A percentile compares a stretch with the other conserved stretches of the same genome.
Conservation (phyloP, 1,284 basidiomycete genomes). For the Ceratorhiza oryzae-sativae region DNA sequence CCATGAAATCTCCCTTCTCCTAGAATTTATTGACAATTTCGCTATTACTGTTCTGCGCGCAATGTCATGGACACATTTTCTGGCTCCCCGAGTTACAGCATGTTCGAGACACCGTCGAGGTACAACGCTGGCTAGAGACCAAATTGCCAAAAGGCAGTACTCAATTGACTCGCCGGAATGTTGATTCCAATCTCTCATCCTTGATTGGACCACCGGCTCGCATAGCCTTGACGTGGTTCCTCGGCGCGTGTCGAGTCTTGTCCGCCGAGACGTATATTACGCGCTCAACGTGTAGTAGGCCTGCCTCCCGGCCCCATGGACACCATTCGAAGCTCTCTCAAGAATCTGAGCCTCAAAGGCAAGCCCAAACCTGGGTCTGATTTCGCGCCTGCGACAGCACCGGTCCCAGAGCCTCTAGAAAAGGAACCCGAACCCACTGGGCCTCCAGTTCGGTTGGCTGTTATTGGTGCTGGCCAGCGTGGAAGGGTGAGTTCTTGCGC, state of each 20-base stretch:
- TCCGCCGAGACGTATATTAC: not conserved
- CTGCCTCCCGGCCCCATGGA: not conserved
- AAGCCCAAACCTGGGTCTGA: not conserved
- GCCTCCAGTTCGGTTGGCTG: conserved; percentile 56
- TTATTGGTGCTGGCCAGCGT: conserved; percentile 82
- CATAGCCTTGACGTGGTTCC: conserved; percentile 9
- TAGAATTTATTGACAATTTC: too few relatives aligned
- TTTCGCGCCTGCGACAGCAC: not conserved
- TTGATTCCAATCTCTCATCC: not conserved
- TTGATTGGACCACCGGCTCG: not conserved
- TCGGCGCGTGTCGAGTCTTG: not conserved
- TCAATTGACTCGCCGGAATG: not conserved
- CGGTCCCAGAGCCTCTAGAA: not conserved
- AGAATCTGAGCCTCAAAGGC: conserved; percentile 1
- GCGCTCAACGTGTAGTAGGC: too few relatives aligned
- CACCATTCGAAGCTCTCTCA: conserved; percentile 25
- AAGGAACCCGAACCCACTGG: conserved; percentile 20
- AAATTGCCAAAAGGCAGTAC: too few relatives aligned
- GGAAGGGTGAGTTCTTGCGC: conserved; percentile 60
- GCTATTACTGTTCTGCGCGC: too few relatives aligned
- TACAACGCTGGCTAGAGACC: too few relatives aligned
- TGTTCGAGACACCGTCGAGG: too few relatives aligned
- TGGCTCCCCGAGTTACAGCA: too few relatives aligned
- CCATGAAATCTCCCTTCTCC: too few relatives aligned
- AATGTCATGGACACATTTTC: too few relatives aligned